These are phyloP conservation scores for Chaetomium sp. DNA, from an alignment of 2,329 filamentous ascomycete genomes.

Conservation along the genomic window DNA sequence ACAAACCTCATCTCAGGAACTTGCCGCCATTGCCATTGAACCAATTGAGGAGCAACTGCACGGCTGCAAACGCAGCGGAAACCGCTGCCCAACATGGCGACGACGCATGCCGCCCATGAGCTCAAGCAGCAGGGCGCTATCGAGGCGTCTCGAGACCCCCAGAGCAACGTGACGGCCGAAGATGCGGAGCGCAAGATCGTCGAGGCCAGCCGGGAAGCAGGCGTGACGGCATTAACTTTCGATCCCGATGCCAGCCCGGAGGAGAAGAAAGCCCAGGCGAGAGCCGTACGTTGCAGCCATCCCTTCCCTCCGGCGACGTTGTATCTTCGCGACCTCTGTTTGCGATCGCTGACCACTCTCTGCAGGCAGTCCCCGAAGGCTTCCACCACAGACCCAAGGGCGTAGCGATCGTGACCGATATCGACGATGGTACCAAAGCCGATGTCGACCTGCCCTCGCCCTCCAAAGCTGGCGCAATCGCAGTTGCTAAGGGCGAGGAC, in stretches of 20 bases:
- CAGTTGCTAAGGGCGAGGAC: conserved; percentile 53
- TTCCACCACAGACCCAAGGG: conserved; percentile 66
- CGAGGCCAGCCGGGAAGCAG: conserved; percentile 75
- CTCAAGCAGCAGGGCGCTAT: conserved; percentile 80
- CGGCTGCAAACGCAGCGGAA: conserved; percentile 26
- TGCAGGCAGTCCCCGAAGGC: conserved; percentile 63
- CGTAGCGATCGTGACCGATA: conserved; percentile 75
- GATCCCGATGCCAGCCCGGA: conserved; percentile 81
- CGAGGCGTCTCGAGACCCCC: conserved; percentile 73
- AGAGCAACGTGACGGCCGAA: conserved; percentile 67
- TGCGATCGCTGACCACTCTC: conserved; percentile 12
- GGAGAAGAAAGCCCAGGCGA: conserved; percentile 79
- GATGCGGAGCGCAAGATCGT: conserved; percentile 75
- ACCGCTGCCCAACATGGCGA: conserved; percentile 38
- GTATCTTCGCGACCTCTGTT: neutral
- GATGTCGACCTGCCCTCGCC: conserved; percentile 78
- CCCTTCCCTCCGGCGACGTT: neutral
- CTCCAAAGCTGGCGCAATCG: conserved; percentile 68
- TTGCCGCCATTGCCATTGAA: conserved; percentile 11
- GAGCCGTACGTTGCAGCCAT: conserved; percentile 62
- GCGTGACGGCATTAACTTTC: conserved; percentile 80
- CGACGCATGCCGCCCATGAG: conserved; percentile 51
- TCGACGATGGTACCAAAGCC: conserved; percentile 68
- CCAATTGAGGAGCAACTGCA: conserved; percentile 27
- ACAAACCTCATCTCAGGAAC: conserved; percentile 1